Evolutionary conservation across 139 green algal species (phyloP), one percentile per base, ranked within the genome.

Genomic region (Choricystis sp.): DNA sequence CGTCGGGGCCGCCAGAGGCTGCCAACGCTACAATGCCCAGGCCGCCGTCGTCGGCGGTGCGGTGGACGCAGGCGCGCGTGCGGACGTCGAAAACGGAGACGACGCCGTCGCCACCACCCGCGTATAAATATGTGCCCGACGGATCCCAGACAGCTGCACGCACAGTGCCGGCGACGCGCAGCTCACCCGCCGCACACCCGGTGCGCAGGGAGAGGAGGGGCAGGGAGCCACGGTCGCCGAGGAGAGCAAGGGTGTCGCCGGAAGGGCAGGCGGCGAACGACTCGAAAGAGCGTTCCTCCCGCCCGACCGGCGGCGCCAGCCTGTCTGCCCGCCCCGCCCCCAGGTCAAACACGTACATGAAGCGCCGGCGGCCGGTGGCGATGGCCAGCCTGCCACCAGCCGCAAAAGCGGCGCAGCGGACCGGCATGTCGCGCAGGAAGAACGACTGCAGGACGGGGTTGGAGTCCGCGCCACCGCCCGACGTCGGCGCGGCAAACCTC

Each of bases 31-130:
- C 76, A 28, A 66, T 65, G 26, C 69, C 68, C 25, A 86, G 64
- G 66, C 78, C 76, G 30, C 84, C 89, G 63, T 86, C 78, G 66
- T 97, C 91, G 3, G 75, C 49, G 21, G 81, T 67, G 27, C 77
- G 66, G n/a, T 71, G 40, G 25, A 92, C 56, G 77, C 89, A 96
- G 24, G 78, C 79, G 63, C 75, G 78, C 55, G 66, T 96, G 63
- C 91, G 81, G 70, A 97, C 61, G 70, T 97, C 91, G 90, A 90
- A 97, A 1, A 82, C 75, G 69, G 92, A 83, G n/a, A 97, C 69
- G 24, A 86, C 63, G 29, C 90, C 89, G 67, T 95, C 85, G 5
- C 84, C 68, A 4, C 85, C 88, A 27, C 72, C 66, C 1, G 85
- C 89, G n/a, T 1, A 90, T 31, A 14, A 97, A 77, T 69, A 85